Evolutionary conservation across 345 rosid species (phyloP), one percentile per base, ranked within the genome.

Genomic region (Aegle marmelos): DNA sequence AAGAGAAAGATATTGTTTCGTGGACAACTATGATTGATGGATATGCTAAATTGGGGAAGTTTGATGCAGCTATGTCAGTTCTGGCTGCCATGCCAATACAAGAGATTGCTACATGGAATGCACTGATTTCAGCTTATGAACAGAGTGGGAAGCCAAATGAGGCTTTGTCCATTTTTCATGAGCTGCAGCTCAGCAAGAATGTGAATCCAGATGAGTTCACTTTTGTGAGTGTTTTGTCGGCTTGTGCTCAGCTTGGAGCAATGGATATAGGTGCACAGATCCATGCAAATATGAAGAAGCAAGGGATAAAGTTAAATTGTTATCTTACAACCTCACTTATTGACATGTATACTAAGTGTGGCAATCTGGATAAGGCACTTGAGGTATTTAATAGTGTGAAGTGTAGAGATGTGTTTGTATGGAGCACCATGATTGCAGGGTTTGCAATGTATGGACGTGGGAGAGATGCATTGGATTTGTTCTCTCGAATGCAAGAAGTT

Each of bases 341-440:
- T 76, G 95, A 93, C 79, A 89, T 93, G 95, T 93, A 91, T 85
- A 83, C 95, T 10, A 90, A 93, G 82, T 86, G 97, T 54, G 97
- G 97, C 30, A 88, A 90, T 82, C 79, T 93, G 30, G 89, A 85
- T 64, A 88, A 91, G 81, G 95, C 95, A 0, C 87, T 89, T 60
- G 88, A 85, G 74, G 87, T 93, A 68, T 93, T 93, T 71, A 22
- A 81, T 60, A 84, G 82, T 0, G 87, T 79, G 9, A 81, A 85
- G 34, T 81, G 76, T 76, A 85, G 89, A 80, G 94, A 93, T 68
- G 91, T 91, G 68, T 90, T 86, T 82, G 94, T 88, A 67, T 91
- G 91, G 91, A 91, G 92, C 78, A 80, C 94, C 68, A 93, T 91
- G 94, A 90, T 91, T 80, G 90, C 89, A 75, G 95, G 94, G 17